Evolutionary conservation across 108 stramenopile genomes (phyloP), one percentile per base, ranked within the genome.

Genomic region (Conticribra weissflogii): DNA sequence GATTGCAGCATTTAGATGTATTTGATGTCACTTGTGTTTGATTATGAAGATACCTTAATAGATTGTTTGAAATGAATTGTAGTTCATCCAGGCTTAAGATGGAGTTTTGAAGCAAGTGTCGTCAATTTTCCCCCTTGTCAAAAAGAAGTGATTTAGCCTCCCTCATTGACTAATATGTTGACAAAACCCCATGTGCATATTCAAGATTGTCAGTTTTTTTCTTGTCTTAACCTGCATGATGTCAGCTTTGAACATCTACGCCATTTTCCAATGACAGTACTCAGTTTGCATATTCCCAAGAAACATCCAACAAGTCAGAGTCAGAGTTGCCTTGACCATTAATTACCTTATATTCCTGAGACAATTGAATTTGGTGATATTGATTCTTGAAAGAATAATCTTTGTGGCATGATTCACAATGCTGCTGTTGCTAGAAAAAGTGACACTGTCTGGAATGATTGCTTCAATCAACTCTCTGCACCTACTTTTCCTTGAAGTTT

Each of bases 1-100:
- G 57, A 24, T 22, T 59, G 57, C 5, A 59, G 5, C 57, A 59
- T 18, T 16, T 4, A 59, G 4, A n/a, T 36, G 16, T 21, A 59
- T 4, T 12, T 12, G 9, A 59, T 12, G 4, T 17, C 28, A 17
- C 57, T 24, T 28, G 57, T 59, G n/a, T n/a, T n/a, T 4, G 27
- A 22, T 17, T 24, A 22, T 22, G 16, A 12, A 22, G 57, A 12
- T 17, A 22, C 3, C 21, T 33, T 33, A n/a, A 15, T 24, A 28
- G 23, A 59, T 59, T 21, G 19, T 51, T 51, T 19, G 50, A 18
- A 14, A 18, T 18, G 4, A 51, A 21, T 51, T 51, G 50, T 9
- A 12, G 5, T 41, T 5, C 5, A 41, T 5, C 36, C 36, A 41
- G 36, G 36, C 5, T 41, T 41, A 9, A 9, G 36, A 41, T 41